phyloP scores from a whole-genome alignment of 768 basidiomycete genomes.

The Dentipellis fragilis region DNA sequence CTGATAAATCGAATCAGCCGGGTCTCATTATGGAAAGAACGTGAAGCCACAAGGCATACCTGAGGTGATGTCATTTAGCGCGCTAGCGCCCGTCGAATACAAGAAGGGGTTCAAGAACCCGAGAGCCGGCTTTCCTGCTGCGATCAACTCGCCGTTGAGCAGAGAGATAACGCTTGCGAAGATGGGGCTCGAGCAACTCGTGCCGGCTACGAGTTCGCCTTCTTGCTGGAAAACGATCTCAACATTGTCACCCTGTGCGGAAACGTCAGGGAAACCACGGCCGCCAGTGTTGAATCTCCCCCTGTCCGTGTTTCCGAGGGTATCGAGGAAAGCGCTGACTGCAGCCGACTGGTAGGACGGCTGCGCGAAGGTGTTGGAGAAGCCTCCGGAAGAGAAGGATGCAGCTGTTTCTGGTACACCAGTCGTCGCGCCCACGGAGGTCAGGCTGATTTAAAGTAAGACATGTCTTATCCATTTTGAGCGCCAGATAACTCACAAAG shows the following conservation, averaged over 20 bases:
- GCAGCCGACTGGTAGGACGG: constrained; percentile 27
- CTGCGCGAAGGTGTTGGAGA: constrained; percentile 10
- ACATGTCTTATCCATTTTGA: background rate
- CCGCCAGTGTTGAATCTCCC: constrained; percentile 25
- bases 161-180: constrained; percentile 24
- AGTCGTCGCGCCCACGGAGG: constrained; percentile 21
- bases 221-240: constrained; percentile 16
- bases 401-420: constrained; percentile 19
- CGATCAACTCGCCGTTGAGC: constrained; percentile 23
- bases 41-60: background rate
- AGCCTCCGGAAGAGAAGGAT: constrained; percentile 13
- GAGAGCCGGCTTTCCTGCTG: constrained; percentile 14
- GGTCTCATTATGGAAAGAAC: no score
- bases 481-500: background rate
- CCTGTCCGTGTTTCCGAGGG: constrained; percentile 18
- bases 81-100: constrained; percentile 6
- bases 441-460: constrained; percentile 7
- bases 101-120: constrained; percentile 17
- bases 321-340: constrained; percentile 26
- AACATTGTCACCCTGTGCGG: constrained; percentile 28
- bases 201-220: constrained; percentile 18
- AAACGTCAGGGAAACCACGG: constrained; percentile 38
- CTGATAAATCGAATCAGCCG: background rate
- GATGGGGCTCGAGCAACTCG: constrained; percentile 24
- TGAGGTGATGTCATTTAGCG: background rate